These are phyloP conservation scores for Wickerhamiella sorbophila DNA, from an alignment of 805 yeast genomes.

Conservation along the genomic window DNA sequence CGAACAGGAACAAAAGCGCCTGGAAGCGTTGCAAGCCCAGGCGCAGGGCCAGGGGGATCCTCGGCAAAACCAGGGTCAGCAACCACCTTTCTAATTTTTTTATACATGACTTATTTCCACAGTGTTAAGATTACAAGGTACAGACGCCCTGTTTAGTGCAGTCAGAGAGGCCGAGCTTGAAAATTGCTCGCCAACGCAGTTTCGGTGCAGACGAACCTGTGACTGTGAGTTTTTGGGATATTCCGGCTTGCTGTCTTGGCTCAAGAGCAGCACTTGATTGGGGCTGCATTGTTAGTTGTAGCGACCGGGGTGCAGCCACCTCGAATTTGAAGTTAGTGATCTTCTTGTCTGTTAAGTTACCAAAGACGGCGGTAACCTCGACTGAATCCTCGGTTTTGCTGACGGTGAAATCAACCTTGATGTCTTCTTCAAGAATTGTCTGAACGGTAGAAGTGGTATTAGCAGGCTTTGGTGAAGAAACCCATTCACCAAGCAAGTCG, in stretches of 20 bases:
- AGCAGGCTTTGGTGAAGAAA: constrained; percentile 5
- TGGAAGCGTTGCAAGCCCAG: constrained; percentile 15
- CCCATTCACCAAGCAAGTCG: constrained; percentile 4
- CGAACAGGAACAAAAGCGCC: constrained; percentile 8
- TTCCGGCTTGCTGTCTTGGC: constrained; percentile 34
- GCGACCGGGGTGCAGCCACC: constrained; percentile 57
- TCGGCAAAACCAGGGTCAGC: constrained; percentile 7
- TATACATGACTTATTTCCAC: not conserved
- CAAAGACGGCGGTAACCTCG: constrained; percentile 35
- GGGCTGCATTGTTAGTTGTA: constrained; percentile 43
- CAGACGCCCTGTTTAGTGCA: constrained; percentile 9
- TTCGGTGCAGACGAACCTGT: constrained; percentile 32
- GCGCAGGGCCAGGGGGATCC: too few species aligned
- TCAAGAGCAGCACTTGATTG: constrained; percentile 44
- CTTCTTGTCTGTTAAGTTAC: constrained; percentile 34
- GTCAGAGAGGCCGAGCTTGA: constrained; percentile 33
- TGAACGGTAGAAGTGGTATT: constrained; percentile 10
- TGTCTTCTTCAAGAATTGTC: constrained; percentile 22
- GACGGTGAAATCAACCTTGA: constrained; percentile 37
- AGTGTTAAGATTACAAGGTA: not conserved
- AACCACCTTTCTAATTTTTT: not conserved
- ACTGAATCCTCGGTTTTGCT: constrained; percentile 28
- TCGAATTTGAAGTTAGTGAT: constrained; percentile 42
- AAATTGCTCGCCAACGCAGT: constrained; percentile 63
- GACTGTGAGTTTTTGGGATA: constrained; percentile 38